Conservation (phyloP, 768 basidiomycete species). For the Tephrocybe rancida region DNA sequence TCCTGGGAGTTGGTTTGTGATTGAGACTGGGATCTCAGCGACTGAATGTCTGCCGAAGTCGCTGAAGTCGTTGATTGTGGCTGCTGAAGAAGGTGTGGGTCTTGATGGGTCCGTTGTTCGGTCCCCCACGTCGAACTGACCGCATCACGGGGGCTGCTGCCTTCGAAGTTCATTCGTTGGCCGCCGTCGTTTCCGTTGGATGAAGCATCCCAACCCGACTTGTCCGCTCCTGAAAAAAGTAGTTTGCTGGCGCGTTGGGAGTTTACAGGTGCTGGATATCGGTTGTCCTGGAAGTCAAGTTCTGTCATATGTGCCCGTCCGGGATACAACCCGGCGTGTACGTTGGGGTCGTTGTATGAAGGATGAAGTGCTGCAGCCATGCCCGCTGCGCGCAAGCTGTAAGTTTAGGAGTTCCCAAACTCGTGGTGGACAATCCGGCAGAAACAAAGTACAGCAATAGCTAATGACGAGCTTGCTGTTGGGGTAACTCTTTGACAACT, state of each 20-base stretch:
- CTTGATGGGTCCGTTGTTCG: constrained; percentile 25
- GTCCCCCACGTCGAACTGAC: constrained; percentile 19
- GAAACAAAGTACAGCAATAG: constrained; percentile 3
- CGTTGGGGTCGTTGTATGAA: constrained; percentile 40
- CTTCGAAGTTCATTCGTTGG: constrained; percentile 19
- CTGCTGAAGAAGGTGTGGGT: constrained; percentile 19
- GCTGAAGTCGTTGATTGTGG: constrained; percentile 25
- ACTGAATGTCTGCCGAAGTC: constrained; percentile 32
- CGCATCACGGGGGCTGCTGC: constrained; percentile 17
- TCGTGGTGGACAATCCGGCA: constrained; percentile 13
- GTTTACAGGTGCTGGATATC: constrained; percentile 44
- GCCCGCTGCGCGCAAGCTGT: constrained; percentile 18
- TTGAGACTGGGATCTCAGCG: constrained; percentile 30
- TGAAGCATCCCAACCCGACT: constrained; percentile 25
- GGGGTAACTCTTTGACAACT: neutral
- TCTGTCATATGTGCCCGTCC: constrained; percentile 55
- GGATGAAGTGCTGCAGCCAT: constrained; percentile 57
- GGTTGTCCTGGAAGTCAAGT: constrained; percentile 63
- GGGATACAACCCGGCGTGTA: constrained; percentile 45
- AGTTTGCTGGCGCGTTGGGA: constrained; percentile 29
- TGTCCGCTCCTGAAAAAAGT: constrained; percentile 28
- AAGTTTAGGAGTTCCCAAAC: constrained; percentile 19
- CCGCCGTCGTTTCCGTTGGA: constrained; percentile 17
- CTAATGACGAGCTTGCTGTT: neutral
- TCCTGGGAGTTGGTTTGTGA: constrained; percentile 34